Evolutionary conservation across 2,329 filamentous ascomycete species (phyloP).

Genomic region (Stylonectria norvegica): DNA sequence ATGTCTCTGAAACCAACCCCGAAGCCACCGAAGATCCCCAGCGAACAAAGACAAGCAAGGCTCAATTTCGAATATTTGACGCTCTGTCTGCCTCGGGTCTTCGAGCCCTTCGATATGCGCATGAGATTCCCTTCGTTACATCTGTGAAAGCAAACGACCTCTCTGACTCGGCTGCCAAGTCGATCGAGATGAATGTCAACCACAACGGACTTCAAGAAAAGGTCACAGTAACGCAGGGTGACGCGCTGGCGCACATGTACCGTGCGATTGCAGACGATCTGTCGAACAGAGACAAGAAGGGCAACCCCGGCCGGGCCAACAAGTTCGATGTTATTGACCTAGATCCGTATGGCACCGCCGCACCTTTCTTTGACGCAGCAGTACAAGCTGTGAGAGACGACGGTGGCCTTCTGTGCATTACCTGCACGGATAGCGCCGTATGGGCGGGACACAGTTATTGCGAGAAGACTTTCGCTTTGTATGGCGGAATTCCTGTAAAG

Average conservation of each 20-base stretch:
- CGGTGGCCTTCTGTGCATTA: conserved; percentile 88
- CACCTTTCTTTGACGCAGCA: conserved; percentile 87
- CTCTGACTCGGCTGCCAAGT: conserved; percentile 69
- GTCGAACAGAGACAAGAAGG: conserved; percentile 38
- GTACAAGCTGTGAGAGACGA: conserved; percentile 80
- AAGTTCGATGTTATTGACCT: conserved; percentile 93
- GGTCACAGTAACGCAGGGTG: conserved; percentile 71
- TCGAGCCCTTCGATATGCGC: conserved; percentile 83
- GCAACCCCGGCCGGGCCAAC: conserved; percentile 39
- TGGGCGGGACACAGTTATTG: conserved; percentile 93
- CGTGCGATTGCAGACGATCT: conserved; percentile 56
- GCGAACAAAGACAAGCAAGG: conserved; percentile 31
- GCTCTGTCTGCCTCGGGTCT: conserved; percentile 92
- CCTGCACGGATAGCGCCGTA: conserved; percentile 92
- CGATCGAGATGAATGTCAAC: conserved; percentile 79
- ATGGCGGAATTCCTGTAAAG: conserved; percentile 85
- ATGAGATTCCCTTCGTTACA: conserved; percentile 82
- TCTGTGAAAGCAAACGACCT: conserved; percentile 88
- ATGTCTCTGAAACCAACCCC: conserved; percentile 3
- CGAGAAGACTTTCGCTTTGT: conserved; percentile 91
- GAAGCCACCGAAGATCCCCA: conserved; percentile 15
- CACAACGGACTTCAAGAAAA: conserved; percentile 74
- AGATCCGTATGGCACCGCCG: conserved; percentile 92
- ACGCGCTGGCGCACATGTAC: conserved; percentile 93
- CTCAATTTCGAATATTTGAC: conserved; percentile 80